Conservation (phyloP, 345 rosid species). For the Bruguiera parviflora region DNA sequence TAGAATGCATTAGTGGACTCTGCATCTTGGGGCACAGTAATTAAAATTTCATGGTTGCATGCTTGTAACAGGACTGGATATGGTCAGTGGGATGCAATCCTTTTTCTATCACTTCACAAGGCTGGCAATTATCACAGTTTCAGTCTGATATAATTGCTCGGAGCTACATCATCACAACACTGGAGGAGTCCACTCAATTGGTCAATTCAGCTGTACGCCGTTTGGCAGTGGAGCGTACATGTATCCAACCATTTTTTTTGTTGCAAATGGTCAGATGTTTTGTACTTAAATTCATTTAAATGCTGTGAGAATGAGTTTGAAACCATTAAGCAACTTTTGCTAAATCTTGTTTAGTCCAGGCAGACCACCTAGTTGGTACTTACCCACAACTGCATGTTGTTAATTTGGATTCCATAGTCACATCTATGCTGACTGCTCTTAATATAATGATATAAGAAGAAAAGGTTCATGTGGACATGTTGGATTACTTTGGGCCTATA, state of each 20-base stretch:
- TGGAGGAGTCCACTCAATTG: constrained; percentile 80
- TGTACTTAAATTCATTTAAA: background rate
- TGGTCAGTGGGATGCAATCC: constrained; percentile 99
- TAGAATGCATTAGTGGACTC: background rate
- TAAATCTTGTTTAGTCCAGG: background rate
- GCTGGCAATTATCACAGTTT: constrained; percentile 85
- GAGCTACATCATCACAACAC: constrained; percentile 80
- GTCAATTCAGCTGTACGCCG: constrained; percentile 81
- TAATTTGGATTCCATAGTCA: background rate
- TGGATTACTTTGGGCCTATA: background rate
- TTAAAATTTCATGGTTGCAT: background rate
- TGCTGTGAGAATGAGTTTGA: background rate
- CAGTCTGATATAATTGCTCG: constrained; percentile 90
- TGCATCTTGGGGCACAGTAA: background rate
- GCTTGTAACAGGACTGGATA: constrained; percentile 67
- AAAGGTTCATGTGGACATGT: background rate
- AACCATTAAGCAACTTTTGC: constrained; percentile 5
- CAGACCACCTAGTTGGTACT: background rate
- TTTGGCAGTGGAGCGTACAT: constrained; percentile 76
- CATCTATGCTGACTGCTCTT: background rate
- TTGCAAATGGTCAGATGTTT: constrained; percentile 11
- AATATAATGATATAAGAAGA: background rate
- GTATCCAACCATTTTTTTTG: constrained; percentile 61
- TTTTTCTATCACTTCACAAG: constrained; percentile 75
- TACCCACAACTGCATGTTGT: background rate